These are phyloP conservation scores for Fusarium lyarnte DNA, from an alignment of 2,329 filamentous ascomycete genomes.

Conservation along the genomic window DNA sequence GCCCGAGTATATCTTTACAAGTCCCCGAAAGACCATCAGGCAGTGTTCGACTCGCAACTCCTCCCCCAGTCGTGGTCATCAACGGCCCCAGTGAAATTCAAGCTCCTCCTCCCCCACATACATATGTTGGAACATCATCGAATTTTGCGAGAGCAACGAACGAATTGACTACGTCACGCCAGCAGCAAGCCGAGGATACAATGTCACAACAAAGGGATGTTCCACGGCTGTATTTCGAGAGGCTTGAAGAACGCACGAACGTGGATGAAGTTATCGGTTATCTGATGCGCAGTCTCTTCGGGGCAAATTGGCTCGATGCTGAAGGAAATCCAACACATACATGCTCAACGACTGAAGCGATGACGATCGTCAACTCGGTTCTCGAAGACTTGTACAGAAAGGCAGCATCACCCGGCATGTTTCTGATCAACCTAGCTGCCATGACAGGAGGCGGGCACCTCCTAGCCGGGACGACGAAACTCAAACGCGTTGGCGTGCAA, in stretches of 20 bases:
- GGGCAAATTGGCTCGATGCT: constrained; percentile 62
- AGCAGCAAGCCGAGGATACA: constrained; percentile 7
- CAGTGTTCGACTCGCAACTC: constrained; percentile 70
- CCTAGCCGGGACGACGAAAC: constrained; percentile 53
- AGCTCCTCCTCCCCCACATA: background rate
- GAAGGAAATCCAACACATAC: constrained; percentile 54
- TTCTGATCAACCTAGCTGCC: constrained; percentile 68
- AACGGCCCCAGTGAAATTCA: constrained; percentile 23
- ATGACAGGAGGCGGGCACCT: constrained; percentile 64
- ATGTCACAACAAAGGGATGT: constrained; percentile 29
- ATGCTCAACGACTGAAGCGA: constrained; percentile 62
- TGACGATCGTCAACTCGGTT: constrained; percentile 63
- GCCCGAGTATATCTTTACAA: constrained; percentile 54
- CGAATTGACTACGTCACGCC: constrained; percentile 18
- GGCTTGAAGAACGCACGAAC: constrained; percentile 60
- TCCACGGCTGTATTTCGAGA: constrained; percentile 49
- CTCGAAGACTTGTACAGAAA: constrained; percentile 62
- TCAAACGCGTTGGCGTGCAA: constrained; percentile 56
- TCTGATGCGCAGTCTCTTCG: constrained; percentile 61
- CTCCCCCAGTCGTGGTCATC: constrained; percentile 52
- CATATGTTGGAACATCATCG: constrained; percentile 6
- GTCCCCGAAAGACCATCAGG: constrained; percentile 65
- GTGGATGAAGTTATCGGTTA: constrained; percentile 65
- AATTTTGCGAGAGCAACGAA: constrained; percentile 35
- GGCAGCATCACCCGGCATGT: constrained; percentile 62